Percentiles rank a stretch among this genome's conserved stretches.
Evolutionary conservation across 495 filamentous ascomycete genomes (phyloP).

Genomic region (Hyaloscypha variabilis): DNA sequence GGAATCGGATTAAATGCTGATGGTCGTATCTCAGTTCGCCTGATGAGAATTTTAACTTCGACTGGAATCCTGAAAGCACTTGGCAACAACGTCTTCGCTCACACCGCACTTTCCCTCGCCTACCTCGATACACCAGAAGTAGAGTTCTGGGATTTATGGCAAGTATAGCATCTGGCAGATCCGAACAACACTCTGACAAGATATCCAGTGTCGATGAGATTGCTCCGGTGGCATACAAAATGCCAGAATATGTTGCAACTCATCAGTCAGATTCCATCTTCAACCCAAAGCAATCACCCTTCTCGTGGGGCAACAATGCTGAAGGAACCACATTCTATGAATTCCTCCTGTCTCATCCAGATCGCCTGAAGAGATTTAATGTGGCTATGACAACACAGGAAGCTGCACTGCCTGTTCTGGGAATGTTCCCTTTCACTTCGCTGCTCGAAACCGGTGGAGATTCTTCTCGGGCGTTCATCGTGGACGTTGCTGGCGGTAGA

Average conservation of each 20-base stretch:
- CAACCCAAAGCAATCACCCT: slow-evolving; percentile 26
- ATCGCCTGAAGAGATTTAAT: slow-evolving; percentile 29
- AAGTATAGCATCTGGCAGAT: background rate
- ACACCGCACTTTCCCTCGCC: slow-evolving; percentile 30
- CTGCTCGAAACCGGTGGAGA: slow-evolving; percentile 1
- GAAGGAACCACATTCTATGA: slow-evolving; percentile 31
- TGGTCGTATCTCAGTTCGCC: slow-evolving; percentile 19
- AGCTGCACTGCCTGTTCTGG: slow-evolving; percentile 25
- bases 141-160: slow-evolving; percentile 24
- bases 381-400: slow-evolving; percentile 30
- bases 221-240: slow-evolving; percentile 19
- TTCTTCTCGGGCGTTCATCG: slow-evolving; percentile 25
- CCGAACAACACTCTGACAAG: background rate
- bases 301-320: slow-evolving; percentile 27
- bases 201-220: slow-evolving; percentile 30
- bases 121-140: slow-evolving; percentile 33
- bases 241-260: slow-evolving; percentile 27
- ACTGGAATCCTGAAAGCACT: slow-evolving; percentile 29
- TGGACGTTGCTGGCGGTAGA: slow-evolving; percentile 34
- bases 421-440: slow-evolving; percentile 32
- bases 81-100: slow-evolving; percentile 27
- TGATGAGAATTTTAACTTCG: slow-evolving; percentile 31
- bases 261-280: slow-evolving; percentile 24
- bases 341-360: slow-evolving; percentile 24
- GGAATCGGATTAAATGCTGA: background rate